Evolutionary conservation across 257 asterid species (phyloP), one percentile per base, ranked within the genome.

Genomic region (Petrea volubilis): DNA sequence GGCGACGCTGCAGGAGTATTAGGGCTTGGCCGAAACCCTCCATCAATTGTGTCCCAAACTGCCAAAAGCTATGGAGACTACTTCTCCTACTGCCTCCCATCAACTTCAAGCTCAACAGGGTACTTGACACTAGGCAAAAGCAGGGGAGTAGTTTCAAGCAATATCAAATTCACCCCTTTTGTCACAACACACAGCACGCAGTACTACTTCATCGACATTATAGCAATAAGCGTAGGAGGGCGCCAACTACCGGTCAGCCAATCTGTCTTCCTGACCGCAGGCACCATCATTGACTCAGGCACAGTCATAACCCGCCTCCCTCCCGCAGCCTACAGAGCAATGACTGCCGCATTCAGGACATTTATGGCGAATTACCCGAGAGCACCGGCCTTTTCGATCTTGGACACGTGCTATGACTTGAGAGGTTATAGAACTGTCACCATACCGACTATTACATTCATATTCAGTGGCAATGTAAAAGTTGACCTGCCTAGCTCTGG

Each of bases 71-170:
- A 83, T 10, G 90, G 88, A 0, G 81, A 78, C 55, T 77, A 77
- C 65, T 93, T 93, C 84, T 93, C 96, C 8, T 93, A 93, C 33
- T 88, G 96, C 79, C 89, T 93, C 34, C 96, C 97, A 0, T 71
- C 86, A 1, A 47, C 59, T 2, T 33, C 91, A 10, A 83, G 90
- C 41, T 76, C 90, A 14, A 78, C 85, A 7, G 97, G 97, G 15
- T 83, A 87, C 71, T 73, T 90, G 79, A 68, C 44, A 8, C 44
- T 38, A 38, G 44, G 44, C 44, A 8, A 6, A 38, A 6, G 11
- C 8, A 6, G 44, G n/a, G n/a, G n/a, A n/a, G n/a, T n/a, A 38
- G 44, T 38, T 38, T 38, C 44, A 2, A 6, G 1, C 2, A 38
- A 6, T 38, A 1, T 38, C 12, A 6, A 38, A 38, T 38, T 38